These are phyloP conservation scores for Hyphopichia khmerensis DNA, from an alignment of 1,139 yeast genomes.

Conservation along the genomic window DNA sequence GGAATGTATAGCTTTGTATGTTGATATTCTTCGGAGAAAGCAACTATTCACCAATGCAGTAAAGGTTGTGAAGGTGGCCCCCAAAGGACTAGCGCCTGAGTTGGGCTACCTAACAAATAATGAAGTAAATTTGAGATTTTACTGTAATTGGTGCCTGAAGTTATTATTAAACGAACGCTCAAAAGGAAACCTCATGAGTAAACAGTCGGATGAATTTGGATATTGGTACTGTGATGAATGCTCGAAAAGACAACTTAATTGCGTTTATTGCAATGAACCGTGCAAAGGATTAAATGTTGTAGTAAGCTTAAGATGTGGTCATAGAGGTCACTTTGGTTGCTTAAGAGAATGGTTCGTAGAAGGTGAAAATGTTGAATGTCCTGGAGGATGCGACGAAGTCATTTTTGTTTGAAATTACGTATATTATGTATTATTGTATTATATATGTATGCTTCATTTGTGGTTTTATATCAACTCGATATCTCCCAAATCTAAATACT, in stretches of 20 bases:
- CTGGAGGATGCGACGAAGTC: slow-evolving; percentile 61
- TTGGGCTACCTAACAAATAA: slow-evolving; percentile 48
- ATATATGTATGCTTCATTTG: slow-evolving; percentile 1
- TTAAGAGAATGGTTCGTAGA: slow-evolving; percentile 73
- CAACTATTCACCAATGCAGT: slow-evolving; percentile 59
- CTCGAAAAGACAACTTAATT: slow-evolving; percentile 56
- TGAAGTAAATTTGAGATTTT: slow-evolving; percentile 59
- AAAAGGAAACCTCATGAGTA: slow-evolving; percentile 43
- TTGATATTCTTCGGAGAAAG: slow-evolving; percentile 54
- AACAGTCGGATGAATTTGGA: slow-evolving; percentile 44
- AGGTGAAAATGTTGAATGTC: slow-evolving; percentile 69
- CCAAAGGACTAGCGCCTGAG: slow-evolving; percentile 31
- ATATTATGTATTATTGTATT: neutral
- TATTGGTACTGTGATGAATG: slow-evolving; percentile 88
- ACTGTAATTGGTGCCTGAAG: slow-evolving; percentile 67
- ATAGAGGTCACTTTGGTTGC: slow-evolving; percentile 83
- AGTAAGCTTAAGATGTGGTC: slow-evolving; percentile 76
- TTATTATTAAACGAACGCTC: slow-evolving; percentile 64
- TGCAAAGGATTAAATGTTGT: slow-evolving; percentile 70
- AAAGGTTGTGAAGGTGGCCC: slow-evolving; percentile 51
- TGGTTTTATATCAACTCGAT: slow-evolving; percentile 33
- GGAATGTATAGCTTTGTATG: slow-evolving; percentile 60
- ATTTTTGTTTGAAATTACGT: neutral
- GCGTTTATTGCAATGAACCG: slow-evolving; percentile 81
- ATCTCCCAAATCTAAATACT: slow-evolving; percentile 41